phyloP scores from a whole-genome alignment of 1,284 basidiomycete species.

The Violaceomyces palustris region DNA sequence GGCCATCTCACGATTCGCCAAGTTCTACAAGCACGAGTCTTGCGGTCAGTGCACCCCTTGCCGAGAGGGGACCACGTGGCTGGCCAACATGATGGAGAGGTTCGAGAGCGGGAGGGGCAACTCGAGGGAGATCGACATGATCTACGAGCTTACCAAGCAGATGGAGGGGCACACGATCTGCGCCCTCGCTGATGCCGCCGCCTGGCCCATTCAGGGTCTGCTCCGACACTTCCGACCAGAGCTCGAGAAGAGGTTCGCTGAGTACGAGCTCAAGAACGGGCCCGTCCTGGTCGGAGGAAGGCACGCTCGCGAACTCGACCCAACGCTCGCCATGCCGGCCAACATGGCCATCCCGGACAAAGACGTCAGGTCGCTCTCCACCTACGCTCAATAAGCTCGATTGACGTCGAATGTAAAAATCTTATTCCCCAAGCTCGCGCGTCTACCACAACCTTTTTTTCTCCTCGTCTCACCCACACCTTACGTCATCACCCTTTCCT shows the following conservation, averaged over 20 bases:
- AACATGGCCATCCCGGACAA: slow-evolving; percentile 60
- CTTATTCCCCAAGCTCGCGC: too few species aligned
- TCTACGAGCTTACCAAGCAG: slow-evolving; percentile 64
- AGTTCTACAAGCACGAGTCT: slow-evolving; percentile 77
- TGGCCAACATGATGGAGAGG: slow-evolving; percentile 51
- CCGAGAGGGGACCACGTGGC: slow-evolving; percentile 66
- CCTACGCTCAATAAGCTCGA: background rate
- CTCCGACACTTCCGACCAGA: slow-evolving; percentile 84
- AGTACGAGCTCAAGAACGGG: slow-evolving; percentile 74
- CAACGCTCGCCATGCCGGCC: slow-evolving; percentile 71
- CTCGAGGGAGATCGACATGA: slow-evolving; percentile 91
- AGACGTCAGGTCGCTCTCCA: slow-evolving; percentile 16
- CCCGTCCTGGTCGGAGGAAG: slow-evolving; percentile 83
- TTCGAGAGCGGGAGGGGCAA: slow-evolving; percentile 83
- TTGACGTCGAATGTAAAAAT: too few species aligned
- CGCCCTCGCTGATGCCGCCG: slow-evolving; percentile 91
- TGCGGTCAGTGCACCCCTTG: slow-evolving; percentile 98
- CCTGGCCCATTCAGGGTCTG: slow-evolving; percentile 93
- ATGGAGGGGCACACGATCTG: slow-evolving; percentile 83
- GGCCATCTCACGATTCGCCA: slow-evolving; percentile 85
- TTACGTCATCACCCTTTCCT: too few species aligned
- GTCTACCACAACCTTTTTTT: too few species aligned
- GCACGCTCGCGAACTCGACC: slow-evolving; percentile 67
- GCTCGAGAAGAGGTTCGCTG: slow-evolving; percentile 74
- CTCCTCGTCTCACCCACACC: too few species aligned